Evolutionary conservation across 768 basidiomycete genomes (phyloP).

Genomic region (Boletus rufocinnamomeus): DNA sequence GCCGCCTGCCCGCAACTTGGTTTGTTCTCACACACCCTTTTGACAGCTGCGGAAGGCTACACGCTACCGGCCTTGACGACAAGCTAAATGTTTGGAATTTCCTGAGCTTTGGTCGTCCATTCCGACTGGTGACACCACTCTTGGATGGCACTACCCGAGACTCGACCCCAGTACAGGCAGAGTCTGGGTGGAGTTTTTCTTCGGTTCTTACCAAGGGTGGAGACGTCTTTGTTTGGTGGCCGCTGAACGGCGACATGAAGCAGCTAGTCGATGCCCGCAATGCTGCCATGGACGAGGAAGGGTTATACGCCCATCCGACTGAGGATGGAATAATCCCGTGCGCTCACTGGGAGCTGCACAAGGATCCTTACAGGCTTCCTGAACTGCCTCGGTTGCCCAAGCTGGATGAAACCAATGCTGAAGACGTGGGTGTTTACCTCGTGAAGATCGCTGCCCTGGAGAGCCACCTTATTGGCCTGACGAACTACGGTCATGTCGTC

Average conservation of each 20-base stretch:
- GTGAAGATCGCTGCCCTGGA: constrained; percentile 83
- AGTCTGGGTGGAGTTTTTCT: constrained; percentile 83
- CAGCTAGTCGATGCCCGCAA: constrained; percentile 41
- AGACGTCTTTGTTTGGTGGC: constrained; percentile 78
- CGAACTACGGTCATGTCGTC: constrained; percentile 76
- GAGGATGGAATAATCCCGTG: constrained; percentile 56
- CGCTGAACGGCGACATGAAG: constrained; percentile 48
- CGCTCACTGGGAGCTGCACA: constrained; percentile 54
- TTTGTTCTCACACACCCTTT: constrained; percentile 15
- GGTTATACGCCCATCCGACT: constrained; percentile 33
- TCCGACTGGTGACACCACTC: constrained; percentile 48
- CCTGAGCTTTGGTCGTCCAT: constrained; percentile 76
- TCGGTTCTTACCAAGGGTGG: constrained; percentile 71
- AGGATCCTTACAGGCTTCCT: constrained; percentile 60
- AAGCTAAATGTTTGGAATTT: constrained; percentile 71
- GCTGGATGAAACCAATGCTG: constrained; percentile 33
- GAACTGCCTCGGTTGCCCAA: constrained; percentile 61
- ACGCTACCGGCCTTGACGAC: constrained; percentile 66
- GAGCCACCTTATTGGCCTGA: constrained; percentile 73
- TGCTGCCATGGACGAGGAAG: constrained; percentile 46
- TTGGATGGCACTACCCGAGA: constrained; percentile 45
- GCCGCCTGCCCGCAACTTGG: not conserved
- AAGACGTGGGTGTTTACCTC: constrained; percentile 46
- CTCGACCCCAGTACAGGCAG: constrained; percentile 59
- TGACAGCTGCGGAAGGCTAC: constrained; percentile 74